Conservation (phyloP, 768 basidiomycete species). For the Trametes sanguinea region DNA sequence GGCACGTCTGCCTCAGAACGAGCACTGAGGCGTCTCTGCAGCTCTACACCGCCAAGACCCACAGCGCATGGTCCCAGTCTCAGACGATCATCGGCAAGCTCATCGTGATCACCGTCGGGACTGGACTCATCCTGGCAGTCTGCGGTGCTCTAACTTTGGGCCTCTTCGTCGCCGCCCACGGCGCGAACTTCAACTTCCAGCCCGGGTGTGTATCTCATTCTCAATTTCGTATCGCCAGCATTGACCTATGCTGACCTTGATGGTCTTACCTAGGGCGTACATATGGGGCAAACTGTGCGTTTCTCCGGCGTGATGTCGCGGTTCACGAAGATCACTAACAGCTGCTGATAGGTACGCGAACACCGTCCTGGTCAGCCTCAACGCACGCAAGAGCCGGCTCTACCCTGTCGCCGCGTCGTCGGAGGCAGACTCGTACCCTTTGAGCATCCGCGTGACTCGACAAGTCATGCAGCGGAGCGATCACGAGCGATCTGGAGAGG, state of each 20-base stretch:
- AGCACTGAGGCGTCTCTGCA: neutral
- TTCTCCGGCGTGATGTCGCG: neutral
- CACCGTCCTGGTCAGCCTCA: slow-evolving; percentile 15
- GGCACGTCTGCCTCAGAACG: neutral
- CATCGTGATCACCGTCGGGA: slow-evolving; percentile 9
- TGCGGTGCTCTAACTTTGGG: slow-evolving; percentile 12
- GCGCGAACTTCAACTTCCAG: slow-evolving; percentile 15
- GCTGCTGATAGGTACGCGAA: slow-evolving; percentile 5
- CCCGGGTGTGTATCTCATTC: slow-evolving; percentile 5
- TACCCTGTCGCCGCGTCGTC: neutral
- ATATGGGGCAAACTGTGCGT: slow-evolving; percentile 19
- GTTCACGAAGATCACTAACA: neutral
- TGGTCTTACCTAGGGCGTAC: slow-evolving; percentile 6
- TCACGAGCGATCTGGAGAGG: neutral
- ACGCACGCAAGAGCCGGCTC: slow-evolving; percentile 3
- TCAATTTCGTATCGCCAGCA: too few species aligned
- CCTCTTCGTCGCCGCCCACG: slow-evolving; percentile 10
- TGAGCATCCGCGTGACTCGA: slow-evolving; percentile 8
- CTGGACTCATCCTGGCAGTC: slow-evolving; percentile 5
- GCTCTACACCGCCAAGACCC: slow-evolving; percentile 7
- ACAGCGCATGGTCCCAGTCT: neutral
- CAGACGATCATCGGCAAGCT: slow-evolving; percentile 7
- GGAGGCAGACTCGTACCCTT: slow-evolving; percentile 8
- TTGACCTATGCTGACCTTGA: neutral
- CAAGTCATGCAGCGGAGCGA: slow-evolving; percentile 6